These are phyloP conservation scores for Aspergillus piperis DNA, from an alignment of 2,329 filamentous ascomycete genomes.

Conservation along the genomic window DNA sequence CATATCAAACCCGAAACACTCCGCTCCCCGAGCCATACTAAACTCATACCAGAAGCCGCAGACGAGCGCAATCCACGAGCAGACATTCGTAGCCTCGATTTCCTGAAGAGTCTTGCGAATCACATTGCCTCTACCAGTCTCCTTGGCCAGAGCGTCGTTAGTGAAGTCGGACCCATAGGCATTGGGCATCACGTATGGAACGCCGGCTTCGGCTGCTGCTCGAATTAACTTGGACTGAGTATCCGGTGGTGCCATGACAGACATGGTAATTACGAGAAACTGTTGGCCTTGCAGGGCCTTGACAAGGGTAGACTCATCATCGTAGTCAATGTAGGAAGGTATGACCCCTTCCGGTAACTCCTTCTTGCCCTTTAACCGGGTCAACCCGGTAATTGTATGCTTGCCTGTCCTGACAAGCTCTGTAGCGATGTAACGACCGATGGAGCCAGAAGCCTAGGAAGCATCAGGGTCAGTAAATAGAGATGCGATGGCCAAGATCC, in stretches of 20 bases:
- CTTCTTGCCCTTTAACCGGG: constrained; percentile 39
- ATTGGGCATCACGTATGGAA: constrained; percentile 59
- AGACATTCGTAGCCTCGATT: constrained; percentile 38
- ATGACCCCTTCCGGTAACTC: not conserved
- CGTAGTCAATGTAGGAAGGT: not conserved
- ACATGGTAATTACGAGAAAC: constrained; percentile 57
- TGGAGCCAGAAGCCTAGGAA: constrained; percentile 31
- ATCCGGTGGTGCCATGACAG: constrained; percentile 43
- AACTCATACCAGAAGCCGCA: constrained; percentile 58
- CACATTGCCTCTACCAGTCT: constrained; percentile 27
- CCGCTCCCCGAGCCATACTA: constrained; percentile 40
- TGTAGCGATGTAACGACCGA: constrained; percentile 31
- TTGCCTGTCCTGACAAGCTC: constrained; percentile 51
- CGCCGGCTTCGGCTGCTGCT: constrained; percentile 57
- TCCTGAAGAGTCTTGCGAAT: constrained; percentile 21
- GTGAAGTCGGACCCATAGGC: constrained; percentile 32
- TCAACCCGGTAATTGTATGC: constrained; percentile 54
- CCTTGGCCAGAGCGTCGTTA: constrained; percentile 31
- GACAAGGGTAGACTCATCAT: constrained; percentile 25
- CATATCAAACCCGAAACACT: constrained; percentile 53
- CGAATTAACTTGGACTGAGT: constrained; percentile 51
- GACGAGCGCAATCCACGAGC: constrained; percentile 44
- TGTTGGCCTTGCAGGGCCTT: constrained; percentile 56
- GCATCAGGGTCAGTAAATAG: constrained; percentile 6
- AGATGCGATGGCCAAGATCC: not conserved